Evolutionary conservation across 345 rosid species (phyloP).

Genomic region (Eucalyptus victrix): DNA sequence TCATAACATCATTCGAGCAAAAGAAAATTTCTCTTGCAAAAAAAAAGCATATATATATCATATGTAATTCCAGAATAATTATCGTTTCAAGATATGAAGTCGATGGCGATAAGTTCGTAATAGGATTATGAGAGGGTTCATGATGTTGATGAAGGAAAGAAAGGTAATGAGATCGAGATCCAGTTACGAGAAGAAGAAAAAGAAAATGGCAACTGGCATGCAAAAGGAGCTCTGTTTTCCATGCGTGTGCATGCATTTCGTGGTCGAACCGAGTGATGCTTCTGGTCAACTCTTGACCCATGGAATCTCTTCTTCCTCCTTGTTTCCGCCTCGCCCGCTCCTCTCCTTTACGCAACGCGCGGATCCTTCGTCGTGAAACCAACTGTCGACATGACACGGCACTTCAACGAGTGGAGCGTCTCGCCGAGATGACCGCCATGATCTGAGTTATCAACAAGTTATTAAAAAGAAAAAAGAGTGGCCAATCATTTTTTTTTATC

Average conservation of each 20-base stretch:
- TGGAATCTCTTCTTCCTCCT: neutral
- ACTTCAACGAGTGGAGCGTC: neutral
- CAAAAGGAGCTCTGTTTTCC: neutral
- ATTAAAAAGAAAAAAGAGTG: neutral
- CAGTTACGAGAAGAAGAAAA: neutral
- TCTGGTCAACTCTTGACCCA: neutral
- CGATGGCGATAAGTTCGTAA: neutral
- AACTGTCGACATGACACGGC: neutral
- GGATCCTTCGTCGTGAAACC: neutral
- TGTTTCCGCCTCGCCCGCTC: neutral
- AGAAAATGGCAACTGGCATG: neutral
- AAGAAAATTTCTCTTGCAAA: neutral
- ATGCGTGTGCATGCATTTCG: neutral
- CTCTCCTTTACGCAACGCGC: neutral
- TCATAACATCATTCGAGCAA: neutral
- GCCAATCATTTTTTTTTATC: neutral
- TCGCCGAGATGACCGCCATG: neutral
- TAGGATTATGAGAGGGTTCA: neutral
- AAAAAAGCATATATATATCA: neutral
- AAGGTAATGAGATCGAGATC: neutral
- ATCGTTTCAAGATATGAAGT: neutral
- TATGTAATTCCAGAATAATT: neutral
- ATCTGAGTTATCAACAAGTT: neutral
- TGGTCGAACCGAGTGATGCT: neutral
- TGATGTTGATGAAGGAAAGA: neutral